phyloP scores from a whole-genome alignment of 2,329 filamentous ascomycete genomes.

The Colletotrichum spinosum region DNA sequence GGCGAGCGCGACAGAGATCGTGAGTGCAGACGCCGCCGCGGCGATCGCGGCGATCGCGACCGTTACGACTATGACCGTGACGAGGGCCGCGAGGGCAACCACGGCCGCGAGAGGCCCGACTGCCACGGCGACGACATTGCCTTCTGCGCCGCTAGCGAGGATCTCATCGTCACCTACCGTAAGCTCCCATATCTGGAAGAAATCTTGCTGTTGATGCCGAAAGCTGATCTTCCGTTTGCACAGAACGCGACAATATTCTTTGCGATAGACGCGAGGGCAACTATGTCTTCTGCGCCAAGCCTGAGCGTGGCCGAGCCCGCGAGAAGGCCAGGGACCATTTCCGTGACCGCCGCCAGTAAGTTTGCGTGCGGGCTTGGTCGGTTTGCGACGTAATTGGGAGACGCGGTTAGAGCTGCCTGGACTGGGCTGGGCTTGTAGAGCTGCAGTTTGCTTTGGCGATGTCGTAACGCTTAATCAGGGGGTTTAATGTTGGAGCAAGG shows the following conservation, averaged over 20 bases:
- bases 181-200: neutral
- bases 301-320: conserved; percentile 21
- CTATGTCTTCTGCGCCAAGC: conserved; percentile 31
- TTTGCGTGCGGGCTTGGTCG: no score
- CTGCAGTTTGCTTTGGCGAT: no score
- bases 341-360: conserved; percentile 7
- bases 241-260: conserved; percentile 20
- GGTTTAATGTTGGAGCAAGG: no score
- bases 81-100: conserved; percentile 10
- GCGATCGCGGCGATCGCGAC: conserved; percentile 12
- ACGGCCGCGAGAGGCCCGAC: conserved; percentile 13
- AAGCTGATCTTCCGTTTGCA: neutral
- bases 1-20: conserved; percentile 14
- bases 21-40: conserved; percentile 18
- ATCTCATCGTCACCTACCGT: conserved; percentile 27
- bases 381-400: no score
- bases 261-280: conserved; percentile 23
- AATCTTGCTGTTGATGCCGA: neutral
- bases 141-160: conserved; percentile 27
- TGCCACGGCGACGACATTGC: conserved; percentile 28
- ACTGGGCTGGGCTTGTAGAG: no score
- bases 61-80: conserved; percentile 17
- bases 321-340: conserved; percentile 33
- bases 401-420: no score
- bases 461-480: no score